These are phyloP conservation scores for Stevia rebaudiana DNA, from an alignment of 140 eudicot species.

Conservation along the genomic window DNA sequence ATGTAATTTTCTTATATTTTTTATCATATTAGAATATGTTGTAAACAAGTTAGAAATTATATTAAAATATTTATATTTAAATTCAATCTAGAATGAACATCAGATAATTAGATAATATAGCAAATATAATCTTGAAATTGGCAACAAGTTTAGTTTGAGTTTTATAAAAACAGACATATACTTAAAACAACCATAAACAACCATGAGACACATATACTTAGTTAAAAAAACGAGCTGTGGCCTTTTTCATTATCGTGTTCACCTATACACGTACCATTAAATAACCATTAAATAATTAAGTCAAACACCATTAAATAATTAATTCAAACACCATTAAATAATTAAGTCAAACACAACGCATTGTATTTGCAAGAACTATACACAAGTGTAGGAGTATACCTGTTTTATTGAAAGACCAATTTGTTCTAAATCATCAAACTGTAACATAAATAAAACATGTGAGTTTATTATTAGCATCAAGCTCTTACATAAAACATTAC, in stretches of 20 bases:
- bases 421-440: slow-evolving; percentile 79
- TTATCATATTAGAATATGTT: too few species aligned
- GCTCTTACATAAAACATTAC: too few species aligned
- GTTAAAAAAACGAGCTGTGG: slow-evolving; percentile 55
- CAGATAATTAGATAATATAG: too few species aligned
- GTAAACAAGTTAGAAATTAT: too few species aligned
- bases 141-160: too few species aligned
- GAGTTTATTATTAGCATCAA: background rate
- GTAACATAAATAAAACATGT: slow-evolving; percentile 9
- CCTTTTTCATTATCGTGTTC: slow-evolving; percentile 58
- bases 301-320: background rate
- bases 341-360: background rate
- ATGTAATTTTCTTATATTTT: too few species aligned
- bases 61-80: too few species aligned
- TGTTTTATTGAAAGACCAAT: slow-evolving; percentile 90
- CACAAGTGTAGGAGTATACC: slow-evolving; percentile 28
- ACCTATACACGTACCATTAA: slow-evolving; percentile 34
- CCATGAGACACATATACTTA: slow-evolving; percentile 8
- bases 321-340: background rate
- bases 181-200: too few species aligned
- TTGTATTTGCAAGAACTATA: background rate
- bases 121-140: too few species aligned
- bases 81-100: too few species aligned
- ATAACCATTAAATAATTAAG: background rate
- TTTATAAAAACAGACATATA: too few species aligned